phyloP scores from a whole-genome alignment of 768 basidiomycete genomes.

The Mycena galopus region DNA sequence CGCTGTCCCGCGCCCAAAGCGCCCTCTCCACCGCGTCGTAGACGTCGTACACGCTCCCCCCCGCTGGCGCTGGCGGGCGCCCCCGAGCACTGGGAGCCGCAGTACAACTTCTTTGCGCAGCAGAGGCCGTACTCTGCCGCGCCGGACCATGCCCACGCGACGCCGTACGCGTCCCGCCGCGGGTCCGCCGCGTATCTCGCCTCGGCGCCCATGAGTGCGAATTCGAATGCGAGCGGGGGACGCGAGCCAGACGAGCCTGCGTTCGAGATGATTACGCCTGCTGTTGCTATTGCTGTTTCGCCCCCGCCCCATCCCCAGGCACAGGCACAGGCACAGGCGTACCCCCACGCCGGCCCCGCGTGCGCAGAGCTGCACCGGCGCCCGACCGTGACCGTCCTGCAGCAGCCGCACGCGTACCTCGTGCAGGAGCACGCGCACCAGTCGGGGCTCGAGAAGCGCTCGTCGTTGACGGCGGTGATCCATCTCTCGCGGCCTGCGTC shows the following conservation, averaged over 20 bases:
- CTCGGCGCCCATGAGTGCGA: neutral
- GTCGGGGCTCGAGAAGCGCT: conserved; percentile 15
- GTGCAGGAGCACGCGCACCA: conserved; percentile 11
- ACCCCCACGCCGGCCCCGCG: conserved; percentile 8
- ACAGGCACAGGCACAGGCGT: conserved; percentile 14
- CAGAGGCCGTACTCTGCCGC: conserved; percentile 17
- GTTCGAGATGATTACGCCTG: conserved; percentile 12
- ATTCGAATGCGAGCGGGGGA: neutral
- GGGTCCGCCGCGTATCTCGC: neutral
- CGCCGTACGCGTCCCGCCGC: conserved; percentile 2
- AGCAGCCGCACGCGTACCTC: conserved; percentile 8
- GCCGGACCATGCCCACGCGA: conserved; percentile 21
- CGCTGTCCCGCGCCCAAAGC: no score
- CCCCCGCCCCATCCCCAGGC: conserved; percentile 6
- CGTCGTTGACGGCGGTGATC: conserved; percentile 15
- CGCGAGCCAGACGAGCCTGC: conserved; percentile 4
- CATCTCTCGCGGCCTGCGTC: conserved; percentile 14
- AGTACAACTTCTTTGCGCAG: conserved; percentile 21
- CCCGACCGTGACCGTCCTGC: no score
- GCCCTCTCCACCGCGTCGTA: no score
- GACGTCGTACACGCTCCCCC: conserved; percentile 19
- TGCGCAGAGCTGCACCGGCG: conserved; percentile 10
- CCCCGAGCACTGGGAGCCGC: conserved; percentile 10
- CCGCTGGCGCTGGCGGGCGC: conserved; percentile 10
- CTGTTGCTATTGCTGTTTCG: no score